phyloP scores from a whole-genome alignment of 1,284 basidiomycete genomes.

The Macrocystidia cucumis region DNA sequence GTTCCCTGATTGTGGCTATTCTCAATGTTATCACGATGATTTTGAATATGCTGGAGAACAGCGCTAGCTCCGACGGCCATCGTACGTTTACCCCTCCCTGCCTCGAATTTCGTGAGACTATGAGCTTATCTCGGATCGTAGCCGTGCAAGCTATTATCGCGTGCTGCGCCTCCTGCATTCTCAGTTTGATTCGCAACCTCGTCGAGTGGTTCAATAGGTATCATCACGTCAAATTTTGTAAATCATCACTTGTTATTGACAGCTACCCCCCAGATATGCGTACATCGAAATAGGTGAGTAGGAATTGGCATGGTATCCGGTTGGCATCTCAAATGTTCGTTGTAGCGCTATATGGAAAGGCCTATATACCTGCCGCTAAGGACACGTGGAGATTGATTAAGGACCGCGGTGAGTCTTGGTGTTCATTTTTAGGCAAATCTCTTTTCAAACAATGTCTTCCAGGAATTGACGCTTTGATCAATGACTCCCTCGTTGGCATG shows the following conservation, averaged over 20 bases:
- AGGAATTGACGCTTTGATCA: conserved; percentile 78
- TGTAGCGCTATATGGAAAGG: conserved; percentile 83
- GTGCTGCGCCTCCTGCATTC: conserved; percentile 77
- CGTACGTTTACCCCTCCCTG: conserved; percentile 35
- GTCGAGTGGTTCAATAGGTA: conserved; percentile 82
- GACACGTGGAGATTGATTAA: conserved; percentile 87
- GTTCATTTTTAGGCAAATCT: neutral
- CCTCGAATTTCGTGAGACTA: no score
- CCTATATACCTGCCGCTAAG: conserved; percentile 81
- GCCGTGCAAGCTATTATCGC: conserved; percentile 71
- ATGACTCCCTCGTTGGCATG: conserved; percentile 82
- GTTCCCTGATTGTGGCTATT: conserved; percentile 83
- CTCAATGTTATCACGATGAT: conserved; percentile 72
- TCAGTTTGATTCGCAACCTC: conserved; percentile 63
- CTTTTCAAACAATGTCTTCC: conserved; percentile 1
- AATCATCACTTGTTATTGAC: no score
- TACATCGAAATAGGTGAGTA: conserved; percentile 73
- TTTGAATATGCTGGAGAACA: conserved; percentile 57
- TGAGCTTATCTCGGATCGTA: conserved; percentile 8
- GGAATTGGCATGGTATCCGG: neutral
- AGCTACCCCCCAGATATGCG: conserved; percentile 45
- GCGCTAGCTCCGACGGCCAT: conserved; percentile 68
- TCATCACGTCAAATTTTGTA: no score
- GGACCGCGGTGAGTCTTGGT: conserved; percentile 51
- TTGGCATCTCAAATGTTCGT: conserved; percentile 3